Evolutionary conservation across 2,329 filamentous ascomycete genomes (phyloP), one percentile per base, ranked within the genome.

Genomic region (Zymoseptoria ardabiliae): DNA sequence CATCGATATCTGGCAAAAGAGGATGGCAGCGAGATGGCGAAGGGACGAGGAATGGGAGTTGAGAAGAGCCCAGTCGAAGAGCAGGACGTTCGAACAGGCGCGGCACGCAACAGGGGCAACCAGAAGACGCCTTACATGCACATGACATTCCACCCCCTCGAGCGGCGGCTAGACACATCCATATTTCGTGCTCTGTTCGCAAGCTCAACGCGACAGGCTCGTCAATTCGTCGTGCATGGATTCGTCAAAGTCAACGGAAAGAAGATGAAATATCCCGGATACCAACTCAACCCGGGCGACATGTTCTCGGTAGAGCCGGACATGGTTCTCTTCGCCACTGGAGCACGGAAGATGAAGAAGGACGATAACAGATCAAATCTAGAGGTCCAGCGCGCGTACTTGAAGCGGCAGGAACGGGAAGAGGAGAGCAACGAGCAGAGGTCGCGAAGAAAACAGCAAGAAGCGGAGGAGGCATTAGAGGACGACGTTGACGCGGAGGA

Each of bases 261-360:
- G 77, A 92, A 91, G 93, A 96, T 97, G 89, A 81, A 83, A 64
- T 90, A 94, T 71, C 92, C 94, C 8, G 89, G 91, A 58, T 99
- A 99, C 75, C 86, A 91, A 65, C 83, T 99, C 48, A 99, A 99
- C 75, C 95, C 94, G 2, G 94, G 94, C 67, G 94, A 99, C 74
- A 90, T 99, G 85, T 99, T 99, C 81, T 91, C 96, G 73, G 93
- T 99, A 68, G 89, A 97, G 20, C 82, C 89, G 41, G 90, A 96
- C 48, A 85, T 87, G 68, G 94, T 99, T 58, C 82, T 99, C 75
- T 92, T 83, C 69, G 93, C 90, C 35, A 96, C 92, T 1, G 94
- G 94, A 60, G 81, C 83, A 23, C 82, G 84, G 54, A 75, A 74
- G 65, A 59, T 64, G 54, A 69, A 70, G 58, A 69, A 66, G 57